Base-by-base conservation (phyloP, 345 rosid species). In the Syzygium jambos region DNA sequence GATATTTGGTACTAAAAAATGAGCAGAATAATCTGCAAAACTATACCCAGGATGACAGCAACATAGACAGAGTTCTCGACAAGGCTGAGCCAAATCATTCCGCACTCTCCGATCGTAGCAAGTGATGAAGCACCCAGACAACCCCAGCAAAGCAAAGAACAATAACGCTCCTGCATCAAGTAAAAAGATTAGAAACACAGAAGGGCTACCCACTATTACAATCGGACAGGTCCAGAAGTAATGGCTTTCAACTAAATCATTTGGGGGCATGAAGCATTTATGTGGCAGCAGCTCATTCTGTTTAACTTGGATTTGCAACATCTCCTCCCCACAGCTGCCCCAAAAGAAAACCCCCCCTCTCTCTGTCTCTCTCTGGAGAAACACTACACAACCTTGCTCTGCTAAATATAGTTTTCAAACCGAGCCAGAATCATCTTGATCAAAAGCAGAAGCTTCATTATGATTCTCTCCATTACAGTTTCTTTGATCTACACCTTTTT, bases 71-170 rank as follows among this genome's bases (percentile, higher is more conserved):
- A 98, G 92, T 92, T 98, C 99, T 90, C 99, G 94, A 91, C 99
- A 98, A 78, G 99, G 99, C 90, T 95, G 99, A 86, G 99, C 99
- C 93, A 96, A 92, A 92, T 96, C 99, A 93, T 88, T 96, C 77
- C 99, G 96, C 86, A 98, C 99, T 92, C 99, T 96, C 61, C 98
- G 95, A 89, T 98, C 99, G 86, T 98, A 98, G 92, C 98, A 96
- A 85, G 99, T 98, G 89, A 98, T 96, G 92, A 98, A 95, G 94
- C 99, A 98, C 85, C 99, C 99, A 78, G 99, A 96, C 85, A 98
- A 92, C 87, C 99, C 99, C 97, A 98, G 93, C 92, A 98, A 93
- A 90, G 99, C 99, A 87, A 98, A 96, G 91, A 98, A 96, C 46
- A 96, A 90, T 63, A 98, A 90, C 51, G 99, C 99, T 89, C 99